phyloP scores from a whole-genome alignment of 2,329 filamentous ascomycete genomes.

The Didymella glomerata region DNA sequence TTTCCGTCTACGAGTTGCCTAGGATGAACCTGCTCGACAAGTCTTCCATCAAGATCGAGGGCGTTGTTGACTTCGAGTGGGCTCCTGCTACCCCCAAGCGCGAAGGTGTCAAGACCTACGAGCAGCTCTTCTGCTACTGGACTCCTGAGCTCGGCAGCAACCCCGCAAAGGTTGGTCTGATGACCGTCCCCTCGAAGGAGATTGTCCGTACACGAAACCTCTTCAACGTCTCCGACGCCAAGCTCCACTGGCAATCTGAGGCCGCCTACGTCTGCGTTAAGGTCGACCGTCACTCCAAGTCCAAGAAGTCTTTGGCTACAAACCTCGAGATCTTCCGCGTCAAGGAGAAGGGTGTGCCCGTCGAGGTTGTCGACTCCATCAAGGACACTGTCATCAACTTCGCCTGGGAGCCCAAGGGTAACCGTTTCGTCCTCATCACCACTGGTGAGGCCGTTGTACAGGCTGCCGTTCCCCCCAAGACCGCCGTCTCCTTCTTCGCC shows the following conservation, averaged over 20 bases:
- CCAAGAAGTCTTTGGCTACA: constrained; percentile 96
- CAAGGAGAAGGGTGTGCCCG: constrained; percentile 95
- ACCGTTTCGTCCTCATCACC: constrained; percentile 96
- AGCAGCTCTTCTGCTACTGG: constrained; percentile 98
- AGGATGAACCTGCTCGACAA: constrained; percentile 91
- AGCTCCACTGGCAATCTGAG: constrained; percentile 98
- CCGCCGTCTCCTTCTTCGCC: constrained; percentile 93
- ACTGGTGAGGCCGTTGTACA: constrained; percentile 82
- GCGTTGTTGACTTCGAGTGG: constrained; percentile 98
- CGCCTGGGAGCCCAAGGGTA: constrained; percentile 98
- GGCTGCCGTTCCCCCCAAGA: constrained; percentile 89
- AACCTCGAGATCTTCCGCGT: constrained; percentile 99
- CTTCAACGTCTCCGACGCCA: constrained; percentile 97
- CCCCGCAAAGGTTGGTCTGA: constrained; percentile 94
- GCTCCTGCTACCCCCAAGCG: constrained; percentile 82
- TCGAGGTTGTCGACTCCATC: constrained; percentile 96
- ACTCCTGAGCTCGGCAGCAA: constrained; percentile 98
- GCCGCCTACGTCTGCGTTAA: constrained; percentile 95
- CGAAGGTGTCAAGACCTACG: constrained; percentile 87
- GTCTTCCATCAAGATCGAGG: constrained; percentile 93
- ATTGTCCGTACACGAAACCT: constrained; percentile 93
- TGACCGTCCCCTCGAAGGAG: constrained; percentile 95
- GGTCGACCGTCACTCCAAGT: constrained; percentile 98
- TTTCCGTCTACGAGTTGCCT: constrained; percentile 89
- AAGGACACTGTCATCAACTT: constrained; percentile 99